phyloP scores from a whole-genome alignment of 352 stramenopile genomes.

The Achlya hypogyna region DNA sequence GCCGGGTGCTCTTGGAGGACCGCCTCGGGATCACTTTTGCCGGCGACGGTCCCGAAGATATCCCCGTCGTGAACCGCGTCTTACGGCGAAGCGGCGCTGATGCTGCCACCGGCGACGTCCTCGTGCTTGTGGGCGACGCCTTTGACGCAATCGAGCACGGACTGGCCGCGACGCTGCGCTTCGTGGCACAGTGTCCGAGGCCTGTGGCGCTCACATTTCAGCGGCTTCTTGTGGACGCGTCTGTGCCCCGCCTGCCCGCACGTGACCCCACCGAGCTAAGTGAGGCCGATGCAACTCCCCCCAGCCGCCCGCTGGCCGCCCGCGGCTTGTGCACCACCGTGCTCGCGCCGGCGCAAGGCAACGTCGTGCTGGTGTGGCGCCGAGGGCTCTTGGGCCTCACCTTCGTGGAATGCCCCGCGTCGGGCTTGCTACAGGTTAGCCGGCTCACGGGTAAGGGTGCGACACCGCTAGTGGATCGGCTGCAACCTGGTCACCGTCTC shows the following conservation, averaged over 20 bases:
- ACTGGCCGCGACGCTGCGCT: not conserved
- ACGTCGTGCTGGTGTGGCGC: conserved; percentile 16
- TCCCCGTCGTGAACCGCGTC: conserved; percentile 15
- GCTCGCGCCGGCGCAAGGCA: not conserved
- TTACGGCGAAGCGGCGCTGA: not conserved
- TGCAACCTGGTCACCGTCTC: conserved; percentile 3
- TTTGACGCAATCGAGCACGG: not conserved
- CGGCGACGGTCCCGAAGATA: not conserved
- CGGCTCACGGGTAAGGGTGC: conserved; percentile 14
- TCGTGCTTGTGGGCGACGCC: not conserved
- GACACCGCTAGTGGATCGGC: conserved; percentile 2
- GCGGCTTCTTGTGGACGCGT: not conserved
- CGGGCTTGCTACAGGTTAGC: conserved; percentile 1
- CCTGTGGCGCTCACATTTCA: conserved; percentile 4
- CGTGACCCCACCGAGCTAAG: not conserved
- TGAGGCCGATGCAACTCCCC: not conserved
- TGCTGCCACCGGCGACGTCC: not conserved
- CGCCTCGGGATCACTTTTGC: conserved; percentile 14
- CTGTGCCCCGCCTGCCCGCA: not conserved
- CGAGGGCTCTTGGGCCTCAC: not conserved
- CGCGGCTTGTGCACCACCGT: not conserved
- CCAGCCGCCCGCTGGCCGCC: not conserved
- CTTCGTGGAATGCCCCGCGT: not conserved
- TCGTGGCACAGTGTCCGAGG: not conserved
- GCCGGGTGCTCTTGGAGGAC: not conserved